phyloP scores from a whole-genome alignment of 306 rosid genomes.

The Sphenostylis stenocarpa region DNA sequence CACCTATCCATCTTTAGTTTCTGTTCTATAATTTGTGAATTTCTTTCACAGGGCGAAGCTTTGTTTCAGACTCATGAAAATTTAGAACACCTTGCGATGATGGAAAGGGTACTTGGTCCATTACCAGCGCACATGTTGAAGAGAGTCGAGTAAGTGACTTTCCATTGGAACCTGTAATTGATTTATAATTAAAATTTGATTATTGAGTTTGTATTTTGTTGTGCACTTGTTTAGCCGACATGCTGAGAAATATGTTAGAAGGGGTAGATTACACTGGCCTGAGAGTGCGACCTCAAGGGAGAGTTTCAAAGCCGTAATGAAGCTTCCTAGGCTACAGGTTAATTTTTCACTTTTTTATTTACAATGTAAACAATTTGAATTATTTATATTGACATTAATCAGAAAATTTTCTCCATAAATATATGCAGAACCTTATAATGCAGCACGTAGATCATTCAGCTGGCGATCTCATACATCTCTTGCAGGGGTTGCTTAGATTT shows the following conservation, averaged over 20 bases:
- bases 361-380: not conserved
- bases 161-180: not conserved
- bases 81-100: constrained; percentile 96
- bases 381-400: not conserved
- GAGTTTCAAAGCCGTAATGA: constrained; percentile 80
- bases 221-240: constrained; percentile 60
- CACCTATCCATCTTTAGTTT: not conserved
- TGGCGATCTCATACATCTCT: constrained; percentile 84
- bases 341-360: not conserved
- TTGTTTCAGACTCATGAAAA: constrained; percentile 96
- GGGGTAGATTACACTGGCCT: constrained; percentile 90
- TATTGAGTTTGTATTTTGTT: not conserved
- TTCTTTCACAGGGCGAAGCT: constrained; percentile 77
- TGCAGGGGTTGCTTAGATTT: constrained; percentile 81
- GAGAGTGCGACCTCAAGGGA: constrained; percentile 85
- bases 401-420: not conserved
- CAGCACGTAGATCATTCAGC: constrained; percentile 96
- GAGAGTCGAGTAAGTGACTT: constrained; percentile 69
- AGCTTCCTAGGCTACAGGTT: constrained; percentile 87
- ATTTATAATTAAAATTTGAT: not conserved
- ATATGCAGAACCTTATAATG: constrained; percentile 81
- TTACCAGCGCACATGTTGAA: constrained; percentile 68
- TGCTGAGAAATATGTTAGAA: constrained; percentile 84
- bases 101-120: constrained; percentile 90
- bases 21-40: not conserved